These are phyloP conservation scores for Rhododendron kiyosumense DNA, from an alignment of 148 eudicot genomes.

Conservation along the genomic window DNA sequence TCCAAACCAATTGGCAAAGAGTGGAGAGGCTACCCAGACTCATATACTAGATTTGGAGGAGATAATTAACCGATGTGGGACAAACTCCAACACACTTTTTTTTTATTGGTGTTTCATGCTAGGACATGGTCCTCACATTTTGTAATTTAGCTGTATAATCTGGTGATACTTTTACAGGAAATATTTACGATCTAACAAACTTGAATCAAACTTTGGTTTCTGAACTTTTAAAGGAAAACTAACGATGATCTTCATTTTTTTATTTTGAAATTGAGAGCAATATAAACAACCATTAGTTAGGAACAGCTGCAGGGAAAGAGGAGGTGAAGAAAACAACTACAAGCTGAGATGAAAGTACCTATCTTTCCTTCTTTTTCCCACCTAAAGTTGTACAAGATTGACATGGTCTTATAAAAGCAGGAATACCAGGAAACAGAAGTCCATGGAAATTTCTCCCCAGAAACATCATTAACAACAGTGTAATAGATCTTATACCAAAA, in stretches of 20 bases:
- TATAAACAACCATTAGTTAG: neutral
- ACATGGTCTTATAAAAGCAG: neutral
- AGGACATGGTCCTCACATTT: neutral
- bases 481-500: neutral
- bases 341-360: neutral
- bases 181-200: neutral
- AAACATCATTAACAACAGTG: neutral
- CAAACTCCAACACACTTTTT: neutral
- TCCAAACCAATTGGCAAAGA: too few relatives aligned
- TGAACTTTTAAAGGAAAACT: neutral
- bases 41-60: too few relatives aligned
- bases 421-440: neutral
- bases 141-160: neutral
- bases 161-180: conserved; percentile 2
- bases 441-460: neutral
- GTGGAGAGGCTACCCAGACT: too few relatives aligned
- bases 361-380: neutral
- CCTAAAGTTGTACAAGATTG: neutral
- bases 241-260: neutral
- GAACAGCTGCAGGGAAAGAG: neutral
- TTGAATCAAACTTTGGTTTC: neutral
- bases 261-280: neutral
- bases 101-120: neutral
- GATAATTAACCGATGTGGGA: too few relatives aligned
- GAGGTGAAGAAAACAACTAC: conserved; percentile 1